Evolutionary conservation across 2,329 filamentous ascomycete species (phyloP).

Genomic region (Fusarium coffeatum): DNA sequence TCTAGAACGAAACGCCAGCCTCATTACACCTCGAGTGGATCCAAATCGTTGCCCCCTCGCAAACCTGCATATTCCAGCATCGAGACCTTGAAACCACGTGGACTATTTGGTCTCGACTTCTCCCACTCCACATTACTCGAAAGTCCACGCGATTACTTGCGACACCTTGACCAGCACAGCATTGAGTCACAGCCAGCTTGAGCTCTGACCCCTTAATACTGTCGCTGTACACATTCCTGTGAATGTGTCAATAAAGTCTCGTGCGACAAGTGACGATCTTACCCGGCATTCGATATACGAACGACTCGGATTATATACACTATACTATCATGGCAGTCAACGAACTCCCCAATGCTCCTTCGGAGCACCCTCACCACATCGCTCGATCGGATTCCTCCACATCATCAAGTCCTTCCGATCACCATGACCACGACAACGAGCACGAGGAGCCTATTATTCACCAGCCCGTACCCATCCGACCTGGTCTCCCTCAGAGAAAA

Average conservation of each 20-base stretch:
- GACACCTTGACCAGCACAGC: conserved; percentile 15
- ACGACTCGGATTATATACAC: background rate
- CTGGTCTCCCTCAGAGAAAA: conserved; percentile 77
- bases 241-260: conserved; percentile 21
- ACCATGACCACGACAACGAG: conserved; percentile 40
- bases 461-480: conserved; percentile 67
- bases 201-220: background rate
- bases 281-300: background rate
- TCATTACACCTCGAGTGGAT: conserved; percentile 37
- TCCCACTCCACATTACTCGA: conserved; percentile 20
- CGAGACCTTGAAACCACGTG: conserved; percentile 41
- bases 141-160: conserved; percentile 24
- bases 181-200: background rate
- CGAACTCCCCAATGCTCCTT: conserved; percentile 41
- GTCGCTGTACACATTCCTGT: conserved; percentile 10
- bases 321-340: conserved; percentile 40
- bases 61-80: conserved; percentile 35
- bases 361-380: conserved; percentile 49
- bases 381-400: conserved; percentile 54
- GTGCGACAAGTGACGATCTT: conserved; percentile 28
- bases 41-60: conserved; percentile 23
- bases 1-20: conserved; percentile 36
- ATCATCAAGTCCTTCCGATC: conserved; percentile 50
- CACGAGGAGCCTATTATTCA: conserved; percentile 55
- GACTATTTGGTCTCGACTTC: conserved; percentile 39